phyloP scores from a whole-genome alignment of 805 yeast species.

The Lipomyces chichibuensis region DNA sequence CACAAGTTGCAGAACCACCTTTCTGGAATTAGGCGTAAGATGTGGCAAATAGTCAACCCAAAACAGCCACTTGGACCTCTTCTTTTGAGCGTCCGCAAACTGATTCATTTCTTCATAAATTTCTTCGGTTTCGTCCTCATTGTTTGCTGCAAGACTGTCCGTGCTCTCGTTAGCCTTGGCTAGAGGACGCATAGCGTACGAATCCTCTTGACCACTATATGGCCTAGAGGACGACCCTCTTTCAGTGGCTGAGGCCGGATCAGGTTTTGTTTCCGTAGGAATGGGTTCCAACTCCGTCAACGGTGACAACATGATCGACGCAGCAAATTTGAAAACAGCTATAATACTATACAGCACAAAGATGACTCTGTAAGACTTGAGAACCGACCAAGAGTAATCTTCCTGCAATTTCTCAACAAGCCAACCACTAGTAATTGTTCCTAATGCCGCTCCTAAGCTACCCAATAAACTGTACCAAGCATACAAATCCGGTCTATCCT shows the following conservation, averaged over 20 bases:
- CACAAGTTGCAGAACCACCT: slow-evolving; percentile 39
- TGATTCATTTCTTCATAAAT: slow-evolving; percentile 23
- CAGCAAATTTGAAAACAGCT: slow-evolving; percentile 50
- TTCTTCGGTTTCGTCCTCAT: slow-evolving; percentile 19
- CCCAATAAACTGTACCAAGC: slow-evolving; percentile 62
- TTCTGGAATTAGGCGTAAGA: slow-evolving; percentile 13
- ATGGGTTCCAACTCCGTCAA: slow-evolving; percentile 54
- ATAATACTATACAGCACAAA: slow-evolving; percentile 35
- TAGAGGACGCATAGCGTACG: slow-evolving; percentile 1
- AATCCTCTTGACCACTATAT: not conserved
- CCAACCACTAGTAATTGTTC: slow-evolving; percentile 77
- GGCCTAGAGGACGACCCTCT: not conserved
- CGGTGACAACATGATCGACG: slow-evolving; percentile 56
- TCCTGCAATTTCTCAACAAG: slow-evolving; percentile 60
- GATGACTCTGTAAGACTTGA: slow-evolving; percentile 23
- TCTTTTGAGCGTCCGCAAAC: not conserved
- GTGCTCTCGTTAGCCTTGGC: not conserved
- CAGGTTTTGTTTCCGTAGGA: slow-evolving; percentile 7
- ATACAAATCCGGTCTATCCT: slow-evolving; percentile 56
- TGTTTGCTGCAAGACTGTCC: slow-evolving; percentile 5
- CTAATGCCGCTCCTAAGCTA: slow-evolving; percentile 60
- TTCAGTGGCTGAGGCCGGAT: slow-evolving; percentile 39
- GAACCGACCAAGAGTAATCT: slow-evolving; percentile 17
- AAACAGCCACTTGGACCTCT: slow-evolving; percentile 17
- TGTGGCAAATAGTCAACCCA: slow-evolving; percentile 26